Base-by-base conservation (phyloP, 148 eudicot species). In the Arctostaphylos glauca region DNA sequence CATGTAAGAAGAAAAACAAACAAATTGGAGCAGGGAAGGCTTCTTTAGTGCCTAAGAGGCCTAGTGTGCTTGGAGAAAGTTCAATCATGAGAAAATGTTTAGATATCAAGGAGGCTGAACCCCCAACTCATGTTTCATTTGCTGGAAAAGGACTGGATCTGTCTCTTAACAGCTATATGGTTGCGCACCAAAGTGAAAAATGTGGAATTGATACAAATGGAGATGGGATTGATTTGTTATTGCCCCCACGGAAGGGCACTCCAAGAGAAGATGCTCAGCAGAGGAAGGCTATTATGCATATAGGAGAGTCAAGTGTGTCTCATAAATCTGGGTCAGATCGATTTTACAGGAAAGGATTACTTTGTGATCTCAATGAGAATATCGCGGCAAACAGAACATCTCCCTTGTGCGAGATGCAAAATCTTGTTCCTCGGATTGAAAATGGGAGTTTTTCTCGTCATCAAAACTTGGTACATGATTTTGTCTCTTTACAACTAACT, bases 351-450 rank as follows among this genome's bases (percentile, higher is more conserved):
- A 84, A 59, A 83, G 83, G 77, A 76, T 84, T 81, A 62, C 77
- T 55, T 16, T 83, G 74, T 56, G 90, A 84, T 82, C 81, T 84
- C n/a, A 89, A 84, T 74, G 89, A 87, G 77, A 77, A 77, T 55
- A 84, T 77, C 66, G 43, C 67, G 3, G 52, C 47, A 31, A 54
- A 46, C 14, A 16, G 62, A 44, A 80, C 59, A 4, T 58, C 85
- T 50, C 59, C 82, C 23, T 13, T 46, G 31, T 80, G 73, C 48
- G 89, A 86, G 81, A 85, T 85, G 81, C 85, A 86, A 79, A 73
- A 82, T 6, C 38, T 43, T 81, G 47, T 64, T 58, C 77, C 86
- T 82, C 87, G 80, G 81, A 56, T 83, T 80, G 84, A 81, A 56
- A 71, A 75, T 73, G 55, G 88, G 81, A 73, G 81, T 48, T 53